Evolutionary conservation across 345 rosid genomes (phyloP).

Genomic region (Nasturtium officinale): DNA sequence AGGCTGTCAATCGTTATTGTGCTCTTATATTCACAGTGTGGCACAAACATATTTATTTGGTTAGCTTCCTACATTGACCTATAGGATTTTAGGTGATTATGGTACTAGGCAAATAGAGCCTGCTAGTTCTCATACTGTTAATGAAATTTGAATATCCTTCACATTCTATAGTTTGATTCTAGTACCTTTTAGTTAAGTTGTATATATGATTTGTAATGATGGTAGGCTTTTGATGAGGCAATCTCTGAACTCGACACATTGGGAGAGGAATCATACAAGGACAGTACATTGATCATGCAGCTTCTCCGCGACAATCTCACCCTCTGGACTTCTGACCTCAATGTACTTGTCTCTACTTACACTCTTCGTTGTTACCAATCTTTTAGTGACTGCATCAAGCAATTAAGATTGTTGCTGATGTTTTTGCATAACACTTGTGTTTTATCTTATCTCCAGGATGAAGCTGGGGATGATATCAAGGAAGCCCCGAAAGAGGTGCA

Average conservation of each 20-base stretch:
- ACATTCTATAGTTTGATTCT: neutral
- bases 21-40: neutral
- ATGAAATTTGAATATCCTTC: neutral
- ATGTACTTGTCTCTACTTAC: slow-evolving; percentile 47
- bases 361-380: neutral
- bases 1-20: neutral
- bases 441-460: slow-evolving; percentile 53
- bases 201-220: neutral
- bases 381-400: neutral
- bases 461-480: slow-evolving; percentile 84
- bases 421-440: slow-evolving; percentile 15
- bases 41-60: neutral
- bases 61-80: neutral
- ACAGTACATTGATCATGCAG: slow-evolving; percentile 98
- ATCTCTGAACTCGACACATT: slow-evolving; percentile 90
- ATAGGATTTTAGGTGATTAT: neutral
- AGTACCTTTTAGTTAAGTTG: neutral
- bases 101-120: neutral
- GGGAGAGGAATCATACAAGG: slow-evolving; percentile 99
- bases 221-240: slow-evolving; percentile 77
- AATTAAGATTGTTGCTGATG: slow-evolving; percentile 2
- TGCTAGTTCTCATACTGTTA: neutral
- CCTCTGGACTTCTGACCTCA: slow-evolving; percentile 96
- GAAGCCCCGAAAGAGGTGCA: slow-evolving; percentile 71
- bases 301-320: slow-evolving; percentile 95